A percentile compares a stretch with the other conserved stretches of the same genome.
Conservation (phyloP, 2,329 filamentous ascomycete species). For the Didymosphaeria variabile region DNA sequence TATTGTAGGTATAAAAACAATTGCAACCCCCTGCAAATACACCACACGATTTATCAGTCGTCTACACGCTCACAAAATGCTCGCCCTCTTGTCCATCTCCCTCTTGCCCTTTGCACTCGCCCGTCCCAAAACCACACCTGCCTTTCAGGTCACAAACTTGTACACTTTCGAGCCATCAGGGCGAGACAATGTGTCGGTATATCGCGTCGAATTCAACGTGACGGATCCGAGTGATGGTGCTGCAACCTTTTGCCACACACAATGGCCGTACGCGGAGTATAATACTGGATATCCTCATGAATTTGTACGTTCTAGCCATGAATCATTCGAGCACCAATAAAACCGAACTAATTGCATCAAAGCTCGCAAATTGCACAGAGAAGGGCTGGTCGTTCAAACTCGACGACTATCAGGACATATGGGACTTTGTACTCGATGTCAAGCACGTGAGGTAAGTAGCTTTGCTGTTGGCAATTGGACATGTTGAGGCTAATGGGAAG, state of each 20-base stretch:
- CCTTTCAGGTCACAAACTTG: slow-evolving; percentile 28
- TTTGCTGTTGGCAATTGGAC: neutral
- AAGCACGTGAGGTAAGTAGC: slow-evolving; percentile 20
- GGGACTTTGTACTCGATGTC: slow-evolving; percentile 25
- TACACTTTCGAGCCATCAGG: slow-evolving; percentile 25
- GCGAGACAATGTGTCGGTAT: slow-evolving; percentile 17
- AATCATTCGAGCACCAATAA: neutral
- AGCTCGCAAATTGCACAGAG: slow-evolving; percentile 20
- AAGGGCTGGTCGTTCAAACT: slow-evolving; percentile 23
- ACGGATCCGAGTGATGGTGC: slow-evolving; percentile 22
- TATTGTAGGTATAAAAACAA: too few species aligned
- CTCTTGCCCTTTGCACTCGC: slow-evolving; percentile 14
- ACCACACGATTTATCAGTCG: neutral
- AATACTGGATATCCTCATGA: slow-evolving; percentile 19
- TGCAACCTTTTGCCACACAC: slow-evolving; percentile 17
- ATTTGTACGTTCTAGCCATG: slow-evolving; percentile 13
- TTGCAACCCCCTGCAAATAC: too few species aligned
- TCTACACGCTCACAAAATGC: neutral
- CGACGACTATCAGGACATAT: slow-evolving; percentile 18
- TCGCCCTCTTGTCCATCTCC: slow-evolving; percentile 7
- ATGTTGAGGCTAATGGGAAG: neutral
- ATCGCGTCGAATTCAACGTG: slow-evolving; percentile 24
- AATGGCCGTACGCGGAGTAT: slow-evolving; percentile 18
- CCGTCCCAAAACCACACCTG: slow-evolving; percentile 4
- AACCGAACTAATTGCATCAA: neutral